These are phyloP conservation scores for Scutellaria galericulata DNA, from an alignment of 257 asterid genomes.

Conservation along the genomic window DNA sequence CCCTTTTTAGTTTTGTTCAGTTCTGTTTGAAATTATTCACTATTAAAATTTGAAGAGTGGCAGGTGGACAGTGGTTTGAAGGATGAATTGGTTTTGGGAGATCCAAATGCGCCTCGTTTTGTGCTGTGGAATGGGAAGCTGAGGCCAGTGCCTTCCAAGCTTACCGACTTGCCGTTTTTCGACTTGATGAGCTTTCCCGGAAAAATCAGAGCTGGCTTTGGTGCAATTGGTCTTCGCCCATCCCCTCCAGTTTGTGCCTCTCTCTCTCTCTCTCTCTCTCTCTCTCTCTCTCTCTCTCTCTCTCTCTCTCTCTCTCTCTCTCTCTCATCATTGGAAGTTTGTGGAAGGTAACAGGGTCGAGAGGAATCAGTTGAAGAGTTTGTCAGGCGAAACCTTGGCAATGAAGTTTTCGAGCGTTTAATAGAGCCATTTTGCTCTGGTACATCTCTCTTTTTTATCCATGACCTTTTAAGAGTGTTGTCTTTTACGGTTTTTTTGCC, in stretches of 20 bases:
- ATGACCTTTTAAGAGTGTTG: neutral
- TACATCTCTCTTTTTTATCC: slow-evolving; percentile 35
- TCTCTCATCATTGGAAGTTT: slow-evolving; percentile 29
- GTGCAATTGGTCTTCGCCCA: slow-evolving; percentile 92
- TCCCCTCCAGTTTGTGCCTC: slow-evolving; percentile 84
- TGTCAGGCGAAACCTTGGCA: slow-evolving; percentile 93
- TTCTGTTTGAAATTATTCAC: neutral
- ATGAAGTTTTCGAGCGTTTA: slow-evolving; percentile 91
- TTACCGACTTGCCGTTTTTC: slow-evolving; percentile 76
- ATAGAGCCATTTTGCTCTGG: slow-evolving; percentile 99
- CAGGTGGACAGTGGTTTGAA: slow-evolving; percentile 84
- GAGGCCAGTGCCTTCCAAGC: slow-evolving; percentile 87
- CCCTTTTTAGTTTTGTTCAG: neutral
- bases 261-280: slow-evolving; percentile 23
- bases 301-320: slow-evolving; percentile 25
- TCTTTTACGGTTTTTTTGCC: slow-evolving; percentile 7
- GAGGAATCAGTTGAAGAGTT: slow-evolving; percentile 98
- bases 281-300: slow-evolving; percentile 29
- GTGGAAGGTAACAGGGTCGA: slow-evolving; percentile 75
- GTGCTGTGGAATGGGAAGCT: slow-evolving; percentile 90
- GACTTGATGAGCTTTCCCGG: slow-evolving; percentile 89
- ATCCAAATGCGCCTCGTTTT: slow-evolving; percentile 91
- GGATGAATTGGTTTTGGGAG: slow-evolving; percentile 92
- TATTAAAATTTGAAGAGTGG: slow-evolving; percentile 15
- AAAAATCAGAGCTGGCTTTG: slow-evolving; percentile 93